Percentiles rank a stretch among this genome's conserved stretches.
phyloP scores from a whole-genome alignment of 169 alveolate genomes.

The Miamiensis avidus region DNA sequence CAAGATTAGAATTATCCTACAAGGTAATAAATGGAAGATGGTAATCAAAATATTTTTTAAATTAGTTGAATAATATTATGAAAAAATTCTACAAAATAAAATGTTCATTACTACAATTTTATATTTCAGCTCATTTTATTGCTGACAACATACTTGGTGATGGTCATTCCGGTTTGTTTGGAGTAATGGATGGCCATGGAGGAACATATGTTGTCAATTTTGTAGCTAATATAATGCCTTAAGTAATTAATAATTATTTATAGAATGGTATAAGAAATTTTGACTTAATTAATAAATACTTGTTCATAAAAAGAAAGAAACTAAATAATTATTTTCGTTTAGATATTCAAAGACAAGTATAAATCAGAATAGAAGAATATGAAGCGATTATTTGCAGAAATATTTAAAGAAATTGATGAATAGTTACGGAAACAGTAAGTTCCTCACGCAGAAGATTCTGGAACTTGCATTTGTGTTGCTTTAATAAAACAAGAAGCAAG shows the following conservation, averaged over 20 bases:
- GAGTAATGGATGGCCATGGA: constrained; percentile 54
- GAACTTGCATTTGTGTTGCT: constrained; percentile 37
- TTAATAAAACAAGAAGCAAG: constrained; percentile 28
- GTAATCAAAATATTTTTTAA: constrained; percentile 21
- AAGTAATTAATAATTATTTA: constrained; percentile 21
- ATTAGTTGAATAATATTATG: too few species aligned
- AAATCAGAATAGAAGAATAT: neutral
- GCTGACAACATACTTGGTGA: constrained; percentile 31
- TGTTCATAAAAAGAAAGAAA: too few species aligned
- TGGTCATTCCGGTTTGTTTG: constrained; percentile 33
- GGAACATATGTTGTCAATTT: constrained; percentile 44
- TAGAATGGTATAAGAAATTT: too few species aligned
- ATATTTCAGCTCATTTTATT: constrained; percentile 34
- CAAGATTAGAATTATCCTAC: constrained; percentile 42
- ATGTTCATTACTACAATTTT: neutral
- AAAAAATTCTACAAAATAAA: too few species aligned
- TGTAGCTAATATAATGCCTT: constrained; percentile 25
- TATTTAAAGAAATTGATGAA: constrained; percentile 43
- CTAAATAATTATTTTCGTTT: neutral
- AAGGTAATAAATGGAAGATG: constrained; percentile 45
- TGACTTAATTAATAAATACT: too few species aligned
- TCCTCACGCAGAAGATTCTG: constrained; percentile 43
- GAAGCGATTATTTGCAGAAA: constrained; percentile 31
- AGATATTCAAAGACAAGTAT: constrained; percentile 40
- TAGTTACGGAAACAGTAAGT: constrained; percentile 18